Conservation (phyloP, 2,329 filamentous ascomycete genomes). For the Apiospora phragmitis region DNA sequence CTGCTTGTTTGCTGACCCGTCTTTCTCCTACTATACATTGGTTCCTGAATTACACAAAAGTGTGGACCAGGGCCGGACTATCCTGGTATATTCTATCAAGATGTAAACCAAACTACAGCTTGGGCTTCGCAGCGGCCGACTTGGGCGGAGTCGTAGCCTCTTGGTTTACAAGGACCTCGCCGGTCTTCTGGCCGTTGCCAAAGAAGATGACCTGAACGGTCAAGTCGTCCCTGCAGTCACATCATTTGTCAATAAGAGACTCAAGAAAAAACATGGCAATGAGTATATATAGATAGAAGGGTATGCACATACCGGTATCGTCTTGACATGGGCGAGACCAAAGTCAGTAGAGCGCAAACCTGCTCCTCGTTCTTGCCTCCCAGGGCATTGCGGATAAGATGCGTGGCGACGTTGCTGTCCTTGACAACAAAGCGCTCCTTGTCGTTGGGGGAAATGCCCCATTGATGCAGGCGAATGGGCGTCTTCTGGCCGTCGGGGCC, state of each 20-base stretch:
- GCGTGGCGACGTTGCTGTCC: slow-evolving; percentile 95
- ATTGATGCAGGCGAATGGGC: slow-evolving; percentile 87
- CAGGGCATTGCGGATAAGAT: slow-evolving; percentile 91
- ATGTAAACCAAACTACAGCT: slow-evolving; percentile 23
- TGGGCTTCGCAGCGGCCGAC: slow-evolving; percentile 31
- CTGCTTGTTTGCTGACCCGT: not conserved
- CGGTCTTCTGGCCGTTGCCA: slow-evolving; percentile 74
- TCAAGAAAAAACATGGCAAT: not conserved
- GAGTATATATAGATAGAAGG: not conserved
- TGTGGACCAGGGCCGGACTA: not conserved
- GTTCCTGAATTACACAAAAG: not conserved
- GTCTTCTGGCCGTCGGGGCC: slow-evolving; percentile 72
- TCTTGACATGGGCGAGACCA: slow-evolving; percentile 88
- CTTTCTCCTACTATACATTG: not conserved
- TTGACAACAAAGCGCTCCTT: slow-evolving; percentile 87
- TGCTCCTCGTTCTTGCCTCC: slow-evolving; percentile 93
- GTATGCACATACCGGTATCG: slow-evolving; percentile 73
- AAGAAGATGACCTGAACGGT: slow-evolving; percentile 99
- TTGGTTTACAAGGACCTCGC: slow-evolving; percentile 78
- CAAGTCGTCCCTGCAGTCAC: slow-evolving; percentile 74
- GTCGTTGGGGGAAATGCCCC: slow-evolving; percentile 75
- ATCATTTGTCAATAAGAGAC: slow-evolving; percentile 6
- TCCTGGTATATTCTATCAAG: not conserved
- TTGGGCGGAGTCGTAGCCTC: slow-evolving; percentile 72
- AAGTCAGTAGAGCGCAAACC: slow-evolving; percentile 85